These are phyloP conservation scores for Psilocybe mexicana DNA, from an alignment of 1,284 basidiomycete species.

Conservation along the genomic window DNA sequence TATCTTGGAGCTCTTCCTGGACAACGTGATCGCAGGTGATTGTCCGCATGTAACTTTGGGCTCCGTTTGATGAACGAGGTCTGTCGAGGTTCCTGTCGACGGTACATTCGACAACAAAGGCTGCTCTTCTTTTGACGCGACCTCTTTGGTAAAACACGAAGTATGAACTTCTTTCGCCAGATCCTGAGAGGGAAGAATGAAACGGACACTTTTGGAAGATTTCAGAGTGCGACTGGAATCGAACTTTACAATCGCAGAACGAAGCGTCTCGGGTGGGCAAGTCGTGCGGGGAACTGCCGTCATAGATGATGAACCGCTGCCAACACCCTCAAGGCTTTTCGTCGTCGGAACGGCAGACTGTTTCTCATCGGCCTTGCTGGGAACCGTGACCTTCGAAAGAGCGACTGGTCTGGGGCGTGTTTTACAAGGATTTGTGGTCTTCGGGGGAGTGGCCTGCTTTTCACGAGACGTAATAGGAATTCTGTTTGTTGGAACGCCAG, in stretches of 20 bases:
- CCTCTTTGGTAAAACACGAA: neutral
- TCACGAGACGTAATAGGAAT: too few species aligned
- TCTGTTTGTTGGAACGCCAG: neutral
- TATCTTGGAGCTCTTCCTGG: neutral
- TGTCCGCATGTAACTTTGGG: neutral
- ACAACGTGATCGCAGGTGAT: neutral
- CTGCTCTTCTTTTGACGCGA: neutral
- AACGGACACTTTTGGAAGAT: slow-evolving; percentile 21
- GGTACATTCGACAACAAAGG: neutral
- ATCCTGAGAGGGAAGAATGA: slow-evolving; percentile 15
- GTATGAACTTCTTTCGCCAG: slow-evolving; percentile 8
- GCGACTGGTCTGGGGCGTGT: neutral
- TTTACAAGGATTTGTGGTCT: too few species aligned
- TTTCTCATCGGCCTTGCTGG: neutral
- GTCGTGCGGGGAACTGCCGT: neutral
- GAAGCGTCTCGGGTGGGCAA: slow-evolving; percentile 6
- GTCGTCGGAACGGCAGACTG: neutral
- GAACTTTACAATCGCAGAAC: slow-evolving; percentile 17
- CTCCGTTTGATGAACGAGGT: neutral
- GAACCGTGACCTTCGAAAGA: neutral
- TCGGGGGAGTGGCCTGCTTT: too few species aligned
- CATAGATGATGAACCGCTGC: too few species aligned
- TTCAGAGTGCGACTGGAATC: neutral
- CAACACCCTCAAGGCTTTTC: too few species aligned
- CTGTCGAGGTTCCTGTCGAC: neutral